These are phyloP conservation scores for Penicillium sp. DNA, from an alignment of 2,329 filamentous ascomycete genomes.

Conservation along the genomic window DNA sequence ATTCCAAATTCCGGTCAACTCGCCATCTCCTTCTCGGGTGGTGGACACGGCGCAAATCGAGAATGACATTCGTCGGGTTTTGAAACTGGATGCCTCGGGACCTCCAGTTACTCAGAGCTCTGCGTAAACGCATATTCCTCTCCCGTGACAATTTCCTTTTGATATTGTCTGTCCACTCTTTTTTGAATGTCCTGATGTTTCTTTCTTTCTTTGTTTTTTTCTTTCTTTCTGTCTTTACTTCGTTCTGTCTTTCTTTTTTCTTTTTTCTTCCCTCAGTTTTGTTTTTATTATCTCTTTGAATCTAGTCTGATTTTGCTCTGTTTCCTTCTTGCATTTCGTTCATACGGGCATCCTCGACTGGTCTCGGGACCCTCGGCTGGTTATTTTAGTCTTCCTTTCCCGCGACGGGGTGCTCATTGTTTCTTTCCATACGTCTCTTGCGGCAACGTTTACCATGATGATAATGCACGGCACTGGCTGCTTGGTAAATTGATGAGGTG, in stretches of 20 bases:
- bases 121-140: neutral
- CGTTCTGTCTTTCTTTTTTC: slow-evolving; percentile 2
- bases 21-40: slow-evolving; percentile 22
- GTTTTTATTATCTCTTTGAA: slow-evolving; percentile 3
- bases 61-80: slow-evolving; percentile 41
- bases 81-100: slow-evolving; percentile 37
- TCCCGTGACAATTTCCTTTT: too few species aligned
- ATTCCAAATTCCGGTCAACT: slow-evolving; percentile 15
- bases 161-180: neutral
- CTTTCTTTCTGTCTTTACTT: neutral
- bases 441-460: slow-evolving; percentile 14
- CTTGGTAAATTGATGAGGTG: slow-evolving; percentile 14
- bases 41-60: slow-evolving; percentile 40
- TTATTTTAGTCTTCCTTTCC: slow-evolving; percentile 11
- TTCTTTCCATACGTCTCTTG: slow-evolving; percentile 2
- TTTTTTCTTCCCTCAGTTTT: neutral
- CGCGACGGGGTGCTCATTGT: slow-evolving; percentile 13
- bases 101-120: slow-evolving; percentile 30
- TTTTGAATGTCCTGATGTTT: too few species aligned
- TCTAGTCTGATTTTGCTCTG: slow-evolving; percentile 11
- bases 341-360: slow-evolving; percentile 17
- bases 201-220: neutral
- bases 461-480: slow-evolving; percentile 16
- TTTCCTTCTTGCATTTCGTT: slow-evolving; percentile 11
- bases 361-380: slow-evolving; percentile 15